Evolutionary conservation across 78 protist species (phyloP), one percentile per base, ranked within the genome.

Genomic region (Isochrysis galbana): DNA sequence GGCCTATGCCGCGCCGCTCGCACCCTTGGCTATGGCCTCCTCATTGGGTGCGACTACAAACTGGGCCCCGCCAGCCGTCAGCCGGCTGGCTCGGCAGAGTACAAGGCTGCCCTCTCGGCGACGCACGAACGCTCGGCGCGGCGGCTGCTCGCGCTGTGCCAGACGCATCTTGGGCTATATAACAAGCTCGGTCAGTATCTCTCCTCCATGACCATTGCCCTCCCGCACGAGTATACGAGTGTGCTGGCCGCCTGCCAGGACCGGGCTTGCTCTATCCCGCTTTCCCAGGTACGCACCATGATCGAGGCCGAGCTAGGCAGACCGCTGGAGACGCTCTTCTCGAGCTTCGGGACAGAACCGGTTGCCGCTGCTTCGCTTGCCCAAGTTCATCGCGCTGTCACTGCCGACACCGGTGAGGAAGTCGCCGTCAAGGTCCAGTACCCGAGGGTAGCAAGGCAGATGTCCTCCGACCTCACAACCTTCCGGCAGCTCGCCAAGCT

Each of bases 371-470:
- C 87, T 21, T 80, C 87, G 51, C 87, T 80, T 3, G 87, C 87
- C 41, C 87, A 80, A 25, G 87, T 80, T 46, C 87, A 80, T 29
- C 87, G 54, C 26, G 87, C 87, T 5, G 87, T 80, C 48, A 44
- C 51, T n/a, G 1, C 34, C 19, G 87, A 39, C 36, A n/a, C n/a
- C n/a, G 87, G 87, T 17, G 32, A 22, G 51, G 47, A 2, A 25
- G 87, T 80, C 38, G 87, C 51, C 5, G 87, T 80, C 36, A 80
- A 80, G 87, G 87, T 80, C 55, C 87, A 80, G n/a, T 44, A 80
- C 51, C 87, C 61, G 46, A 3, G 26, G 46, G 22, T 80, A 34
- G 86, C 86, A 25, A 23, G 44, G 86, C 86, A 77, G 86, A 32
- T 80, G 87, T 3, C 17, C 41, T 4, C 61, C 34, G 87, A 80